Evolutionary conservation across 2,329 filamentous ascomycete species (phyloP), one percentile per base, ranked within the genome.

Genomic region (Botrytis galanthina): DNA sequence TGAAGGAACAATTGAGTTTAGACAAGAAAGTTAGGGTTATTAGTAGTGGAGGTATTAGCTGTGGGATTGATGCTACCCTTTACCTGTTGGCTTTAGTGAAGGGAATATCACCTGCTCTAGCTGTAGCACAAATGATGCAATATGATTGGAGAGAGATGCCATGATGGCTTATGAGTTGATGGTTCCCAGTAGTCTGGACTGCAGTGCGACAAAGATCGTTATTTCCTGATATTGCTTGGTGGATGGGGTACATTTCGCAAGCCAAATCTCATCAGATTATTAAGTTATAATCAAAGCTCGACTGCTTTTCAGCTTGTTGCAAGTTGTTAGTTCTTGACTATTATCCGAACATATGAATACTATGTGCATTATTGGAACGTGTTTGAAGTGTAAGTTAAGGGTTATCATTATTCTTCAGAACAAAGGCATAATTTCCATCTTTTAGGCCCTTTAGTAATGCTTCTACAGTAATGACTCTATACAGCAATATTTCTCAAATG

Each of bases 1-100:
- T 72, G 37, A 72, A 66, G 26, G 70, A 57, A 57, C 70, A 72
- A 12, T 16, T 42, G 42, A 72, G 70, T 35, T 54, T 66, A 18
- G 60, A 72, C 35, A 20, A n/a, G 46, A 66, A 44, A 57, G 59
- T 72, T 81, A 84, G 93, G 77, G 91, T 97, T 77, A 90, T 97
- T 80, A 97, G 94, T 76, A 88, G 89, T 77, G 93, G 93, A 77
- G 94, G 93, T 77, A 86, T 93, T 78, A 92, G 90, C 82, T 90
- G 92, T 83, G 93, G 94, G 81, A 85, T 97, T 72, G 94, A 97
- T 86, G 94, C 94, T 73, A 87, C 91, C 77, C 20, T 72, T 26
- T 72, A 72, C 32, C 64, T 72, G 44, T n/a, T 72, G 20, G 32
- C 60, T 14, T 59, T 72, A 5, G n/a, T 72, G 46, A 72, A 72